Evolutionary conservation across 106 monocot genomes (phyloP).

Genomic region (Narthecium ossifragum): DNA sequence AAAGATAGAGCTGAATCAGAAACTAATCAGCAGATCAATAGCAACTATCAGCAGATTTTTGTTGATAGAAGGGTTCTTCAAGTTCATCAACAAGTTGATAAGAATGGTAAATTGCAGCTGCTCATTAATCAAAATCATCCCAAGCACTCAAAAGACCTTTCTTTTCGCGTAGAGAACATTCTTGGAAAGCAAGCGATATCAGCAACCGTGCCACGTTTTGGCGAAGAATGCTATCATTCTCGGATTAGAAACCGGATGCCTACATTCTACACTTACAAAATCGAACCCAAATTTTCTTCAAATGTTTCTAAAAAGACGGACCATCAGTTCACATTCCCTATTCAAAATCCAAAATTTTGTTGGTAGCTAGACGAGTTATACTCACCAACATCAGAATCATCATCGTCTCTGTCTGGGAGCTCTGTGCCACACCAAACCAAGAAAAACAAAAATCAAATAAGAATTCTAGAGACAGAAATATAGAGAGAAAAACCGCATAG

Average conservation of each 20-base stretch:
- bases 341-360: not conserved
- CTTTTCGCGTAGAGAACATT: not conserved
- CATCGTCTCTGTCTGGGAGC: conserved; percentile 66
- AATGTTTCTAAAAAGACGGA: not conserved
- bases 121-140: not conserved
- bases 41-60: not conserved
- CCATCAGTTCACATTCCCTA: not conserved
- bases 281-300: not conserved
- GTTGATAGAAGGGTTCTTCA: not conserved
- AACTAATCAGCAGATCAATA: not conserved
- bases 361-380: not conserved
- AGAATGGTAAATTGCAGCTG: not conserved
- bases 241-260: too few relatives aligned
- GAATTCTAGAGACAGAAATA: not conserved
- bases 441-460: not conserved
- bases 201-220: too few relatives aligned
- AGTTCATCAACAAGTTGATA: not conserved
- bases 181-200: not conserved
- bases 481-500: not conserved
- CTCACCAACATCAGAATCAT: conserved; percentile 28
- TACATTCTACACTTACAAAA: too few relatives aligned
- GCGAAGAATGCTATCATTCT: too few relatives aligned
- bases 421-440: conserved; percentile 20
- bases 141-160: not conserved
- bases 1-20: not conserved